Base-by-base conservation (phyloP, 768 basidiomycete genomes). In the Floccularia luteovirens region DNA sequence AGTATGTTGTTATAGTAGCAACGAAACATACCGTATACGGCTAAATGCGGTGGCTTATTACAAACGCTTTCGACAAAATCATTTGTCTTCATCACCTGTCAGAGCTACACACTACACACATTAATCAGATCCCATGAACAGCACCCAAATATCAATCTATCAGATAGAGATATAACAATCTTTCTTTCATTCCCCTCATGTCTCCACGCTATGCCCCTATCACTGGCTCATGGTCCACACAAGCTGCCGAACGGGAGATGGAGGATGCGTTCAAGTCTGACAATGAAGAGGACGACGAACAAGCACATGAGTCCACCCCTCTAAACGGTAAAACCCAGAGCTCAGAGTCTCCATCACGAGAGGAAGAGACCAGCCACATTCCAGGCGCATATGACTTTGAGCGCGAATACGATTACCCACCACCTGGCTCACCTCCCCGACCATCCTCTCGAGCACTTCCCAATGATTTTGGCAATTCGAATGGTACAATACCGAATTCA, bases 261-360 rank as follows among this genome's bases (percentile, higher is more conserved):
- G 84, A 91, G 54, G 88, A 87, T 17, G 89, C 90, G 1, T 92
- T 92, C 48, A n/a, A n/a, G n/a, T n/a, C n/a, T n/a, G 81, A 82
- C 56, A 83, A 86, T 48, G 74, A 77, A 3, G 87, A 88, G 41
- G 81, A 81, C 45, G 79, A 84, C 35, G 77, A 77, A 43, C 75
- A 75, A 48, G 44, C 54, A 36, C 60, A 69, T 21, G 75, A 76
- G 56, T 69, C 71, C 14, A 72, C 61, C 24, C 80, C 77, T 36
- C 54, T 79, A 47, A 72, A 72, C 47, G 71, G 72, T 24, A 46
- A 42, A 6, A 47, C 62, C 7, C 56, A 60, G 8, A 62, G 62
- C 22, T 60, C 64, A 31, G 39, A 48, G 32, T 34, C 47, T 31
- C 39, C 51, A 21, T 42, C 50, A 28, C 48, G 49, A 25, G 43